Conservation (phyloP, 176 grass and related monocot species). For the Puccinellia tenuiflora region DNA sequence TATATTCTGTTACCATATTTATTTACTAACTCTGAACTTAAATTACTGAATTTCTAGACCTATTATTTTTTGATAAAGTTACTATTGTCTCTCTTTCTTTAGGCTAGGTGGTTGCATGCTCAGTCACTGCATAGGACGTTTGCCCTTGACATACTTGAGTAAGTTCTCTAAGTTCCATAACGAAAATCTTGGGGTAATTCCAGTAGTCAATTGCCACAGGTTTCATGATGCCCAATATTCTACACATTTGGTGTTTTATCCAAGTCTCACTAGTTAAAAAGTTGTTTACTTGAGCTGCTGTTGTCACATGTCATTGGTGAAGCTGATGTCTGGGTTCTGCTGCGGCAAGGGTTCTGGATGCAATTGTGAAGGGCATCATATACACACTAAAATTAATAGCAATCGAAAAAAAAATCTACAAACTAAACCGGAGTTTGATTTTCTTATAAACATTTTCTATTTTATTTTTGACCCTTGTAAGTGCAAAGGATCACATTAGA, state of each 20-base stretch:
- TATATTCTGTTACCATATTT: not conserved
- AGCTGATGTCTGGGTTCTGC: not conserved
- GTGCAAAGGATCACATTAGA: not conserved
- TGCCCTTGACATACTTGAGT: conserved; percentile 98
- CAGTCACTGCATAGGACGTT: conserved; percentile 82
- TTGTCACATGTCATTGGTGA: conserved; percentile 7
- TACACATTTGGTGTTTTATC: not conserved
- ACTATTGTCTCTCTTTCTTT: conserved; percentile 20
- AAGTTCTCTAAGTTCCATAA: conserved; percentile 30
- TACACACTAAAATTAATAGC: not conserved
- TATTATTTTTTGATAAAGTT: conserved; percentile 27
- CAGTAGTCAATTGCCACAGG: not conserved
- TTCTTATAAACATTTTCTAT: not conserved
- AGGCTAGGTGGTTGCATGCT: conserved; percentile 82
- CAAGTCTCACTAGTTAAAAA: not conserved
- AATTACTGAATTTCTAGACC: conserved; percentile 12
- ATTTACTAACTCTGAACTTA: conserved; percentile 11
- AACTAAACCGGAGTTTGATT: not conserved
- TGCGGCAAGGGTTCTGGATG: not conserved
- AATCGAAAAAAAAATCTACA: not conserved
- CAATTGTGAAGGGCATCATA: not conserved
- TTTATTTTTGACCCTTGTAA: not conserved
- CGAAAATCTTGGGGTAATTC: not conserved
- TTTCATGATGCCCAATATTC: not conserved
- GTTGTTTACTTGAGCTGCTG: not conserved